Evolutionary conservation across 805 yeast species (phyloP), one percentile per base, ranked within the genome.

Genomic region (Pichia pseudocactophila): DNA sequence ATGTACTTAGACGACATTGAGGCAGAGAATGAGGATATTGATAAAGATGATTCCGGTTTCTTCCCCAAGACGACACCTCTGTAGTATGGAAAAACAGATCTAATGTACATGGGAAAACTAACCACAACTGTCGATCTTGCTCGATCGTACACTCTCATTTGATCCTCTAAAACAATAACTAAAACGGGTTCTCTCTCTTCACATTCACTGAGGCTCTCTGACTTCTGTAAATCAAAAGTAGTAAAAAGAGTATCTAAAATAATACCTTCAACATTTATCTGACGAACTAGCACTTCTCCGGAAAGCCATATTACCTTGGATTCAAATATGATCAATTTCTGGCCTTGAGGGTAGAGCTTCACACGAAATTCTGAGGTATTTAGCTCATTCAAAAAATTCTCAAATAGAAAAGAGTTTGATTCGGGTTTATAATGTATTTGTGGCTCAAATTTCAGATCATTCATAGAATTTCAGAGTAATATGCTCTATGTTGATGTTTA

Each of bases 41-140:
- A 39, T 41, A 30, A 20, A 43, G 15, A 9, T 47, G 42, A 32
- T 47, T 56, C 58, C 9, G 44, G 43, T 30, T 53, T 59, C 33
- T 57, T 59, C 18, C 55, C 54, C 18, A 61, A 47, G 0, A 88
- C 62, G 3, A 86, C 54, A 0, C 96, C 96, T 33, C 74, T 69
- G 19, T 76, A 77, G 52, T 78, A 82, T 10, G 82, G 71, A 46
- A 81, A 71, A 2, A 82, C 89, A 22, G 66, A 66, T 30, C 65
- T 68, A 20, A 84, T 70, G 7, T 65, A 63, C 49, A 87, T 84
- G 0, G 96, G 94, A 47, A 88, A 74, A 50, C 77, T 78, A 10
- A 80, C 72, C 1, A 73, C 68, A 44, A 74, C 74, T 1, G 74
- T 66, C 25, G 74, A 68, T 2, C 92, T 92, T 45, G 73, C 73